Evolutionary conservation across 2,329 filamentous ascomycete genomes (phyloP).

Genomic region (Diaporthe aspalathi): DNA sequence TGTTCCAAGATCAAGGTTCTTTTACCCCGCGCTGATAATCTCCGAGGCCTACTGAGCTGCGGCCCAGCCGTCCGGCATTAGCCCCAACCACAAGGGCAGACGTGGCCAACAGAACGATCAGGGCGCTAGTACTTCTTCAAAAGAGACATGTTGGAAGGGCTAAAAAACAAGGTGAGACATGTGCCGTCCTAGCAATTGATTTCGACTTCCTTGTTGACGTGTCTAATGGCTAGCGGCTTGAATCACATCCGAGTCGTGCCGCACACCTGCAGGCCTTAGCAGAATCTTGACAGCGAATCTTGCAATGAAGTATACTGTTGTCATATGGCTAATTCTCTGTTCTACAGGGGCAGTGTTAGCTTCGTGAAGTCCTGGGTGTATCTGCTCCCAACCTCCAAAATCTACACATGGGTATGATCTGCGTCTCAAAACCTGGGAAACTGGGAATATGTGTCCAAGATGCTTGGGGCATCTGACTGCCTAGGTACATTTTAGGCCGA

Average conservation of each 20-base stretch:
- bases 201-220: not conserved
- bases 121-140: not conserved
- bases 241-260: not conserved
- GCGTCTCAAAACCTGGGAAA: too few species aligned
- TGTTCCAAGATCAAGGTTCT: not conserved
- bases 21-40: not conserved
- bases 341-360: too few species aligned
- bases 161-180: not conserved
- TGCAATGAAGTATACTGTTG: not conserved
- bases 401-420: not conserved
- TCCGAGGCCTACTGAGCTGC: not conserved
- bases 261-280: not conserved
- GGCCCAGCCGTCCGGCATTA: conserved; percentile 5
- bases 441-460: not conserved
- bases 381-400: not conserved
- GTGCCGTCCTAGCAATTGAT: not conserved
- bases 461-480: not conserved
- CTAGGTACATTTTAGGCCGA: not conserved
- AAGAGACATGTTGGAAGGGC: not conserved
- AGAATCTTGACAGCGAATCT: not conserved
- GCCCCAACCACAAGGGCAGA: not conserved
- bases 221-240: not conserved
- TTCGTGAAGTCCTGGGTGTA: too few species aligned
- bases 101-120: not conserved
- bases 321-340: too few species aligned